phyloP scores from a whole-genome alignment of 352 stramenopile species.

The Thraustochytrium striatum region DNA sequence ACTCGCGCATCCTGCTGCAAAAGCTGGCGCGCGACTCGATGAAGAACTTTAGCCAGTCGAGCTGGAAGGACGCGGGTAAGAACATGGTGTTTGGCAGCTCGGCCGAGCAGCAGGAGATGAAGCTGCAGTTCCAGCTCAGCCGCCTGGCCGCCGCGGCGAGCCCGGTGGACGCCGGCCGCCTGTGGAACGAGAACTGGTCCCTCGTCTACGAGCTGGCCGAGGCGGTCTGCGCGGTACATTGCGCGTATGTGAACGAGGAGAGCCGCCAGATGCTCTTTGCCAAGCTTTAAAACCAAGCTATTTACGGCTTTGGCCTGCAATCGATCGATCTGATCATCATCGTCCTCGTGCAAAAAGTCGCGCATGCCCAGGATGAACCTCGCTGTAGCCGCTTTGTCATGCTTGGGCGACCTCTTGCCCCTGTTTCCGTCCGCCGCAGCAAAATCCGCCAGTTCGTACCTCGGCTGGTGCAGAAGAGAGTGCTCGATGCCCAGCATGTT shows the following conservation, averaged over 20 bases:
- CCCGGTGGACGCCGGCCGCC: constrained; percentile 2
- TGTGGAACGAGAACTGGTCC: constrained; percentile 53
- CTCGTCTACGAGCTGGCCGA: constrained; percentile 53
- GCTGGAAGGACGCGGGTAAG: constrained; percentile 43
- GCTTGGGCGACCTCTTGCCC: too few relatives aligned
- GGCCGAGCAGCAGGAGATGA: constrained; percentile 47
- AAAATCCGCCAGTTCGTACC: too few relatives aligned
- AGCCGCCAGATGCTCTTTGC: not conserved
- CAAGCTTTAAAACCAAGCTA: constrained; percentile 38
- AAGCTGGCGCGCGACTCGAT: constrained; percentile 55
- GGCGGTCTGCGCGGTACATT: constrained; percentile 44
- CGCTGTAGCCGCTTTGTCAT: too few relatives aligned
- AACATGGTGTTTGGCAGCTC: constrained; percentile 14
- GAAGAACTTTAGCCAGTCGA: constrained; percentile 45
- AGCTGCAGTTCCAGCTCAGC: constrained; percentile 33
- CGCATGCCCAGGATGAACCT: too few relatives aligned
- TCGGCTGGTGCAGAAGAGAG: too few relatives aligned
- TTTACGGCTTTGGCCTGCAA: too few relatives aligned
- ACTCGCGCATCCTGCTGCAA: constrained; percentile 53
- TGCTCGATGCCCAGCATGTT: constrained; percentile 4
- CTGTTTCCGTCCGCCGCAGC: too few relatives aligned
- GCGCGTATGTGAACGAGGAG: not conserved
- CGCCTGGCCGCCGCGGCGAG: constrained; percentile 34
- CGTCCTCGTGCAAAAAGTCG: too few relatives aligned
- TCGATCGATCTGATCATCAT: too few relatives aligned